These are phyloP conservation scores for Chimonanthus salicifolius DNA, from an alignment of 164 flowering plant genomes.

Conservation along the genomic window DNA sequence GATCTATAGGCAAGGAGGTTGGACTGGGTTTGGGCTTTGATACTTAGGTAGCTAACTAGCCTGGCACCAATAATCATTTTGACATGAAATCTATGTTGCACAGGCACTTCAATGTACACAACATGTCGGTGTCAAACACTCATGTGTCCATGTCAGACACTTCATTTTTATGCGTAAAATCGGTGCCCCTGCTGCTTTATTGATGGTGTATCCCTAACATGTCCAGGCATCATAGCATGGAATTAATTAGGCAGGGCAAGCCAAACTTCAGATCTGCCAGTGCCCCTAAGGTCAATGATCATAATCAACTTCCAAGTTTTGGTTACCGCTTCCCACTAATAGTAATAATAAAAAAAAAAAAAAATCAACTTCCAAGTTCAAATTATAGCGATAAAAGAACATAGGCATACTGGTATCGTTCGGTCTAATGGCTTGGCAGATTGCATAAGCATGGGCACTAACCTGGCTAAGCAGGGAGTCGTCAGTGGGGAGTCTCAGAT, in stretches of 20 bases:
- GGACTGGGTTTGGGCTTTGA: not conserved
- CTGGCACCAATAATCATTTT: not conserved
- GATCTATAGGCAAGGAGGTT: not conserved
- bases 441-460: not conserved
- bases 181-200: too few relatives aligned
- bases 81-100: too few relatives aligned
- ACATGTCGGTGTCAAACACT: too few relatives aligned
- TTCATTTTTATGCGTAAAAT: too few relatives aligned
- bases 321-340: too few relatives aligned
- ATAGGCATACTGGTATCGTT: not conserved
- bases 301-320: not conserved
- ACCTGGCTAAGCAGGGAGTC: conserved; percentile 18
- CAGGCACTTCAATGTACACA: too few relatives aligned
- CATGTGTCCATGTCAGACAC: too few relatives aligned
- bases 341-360: too few relatives aligned
- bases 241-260: not conserved
- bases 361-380: not conserved
- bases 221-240: too few relatives aligned
- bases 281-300: not conserved
- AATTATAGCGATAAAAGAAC: not conserved
- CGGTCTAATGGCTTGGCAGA: not conserved
- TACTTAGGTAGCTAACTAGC: not conserved
- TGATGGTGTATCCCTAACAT: too few relatives aligned
- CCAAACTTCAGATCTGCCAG: not conserved
- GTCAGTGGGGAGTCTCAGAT: conserved; percentile 22